These are phyloP conservation scores for Penicillium sp. DNA, from an alignment of 2,329 filamentous ascomycete species.

Conservation along the genomic window DNA sequence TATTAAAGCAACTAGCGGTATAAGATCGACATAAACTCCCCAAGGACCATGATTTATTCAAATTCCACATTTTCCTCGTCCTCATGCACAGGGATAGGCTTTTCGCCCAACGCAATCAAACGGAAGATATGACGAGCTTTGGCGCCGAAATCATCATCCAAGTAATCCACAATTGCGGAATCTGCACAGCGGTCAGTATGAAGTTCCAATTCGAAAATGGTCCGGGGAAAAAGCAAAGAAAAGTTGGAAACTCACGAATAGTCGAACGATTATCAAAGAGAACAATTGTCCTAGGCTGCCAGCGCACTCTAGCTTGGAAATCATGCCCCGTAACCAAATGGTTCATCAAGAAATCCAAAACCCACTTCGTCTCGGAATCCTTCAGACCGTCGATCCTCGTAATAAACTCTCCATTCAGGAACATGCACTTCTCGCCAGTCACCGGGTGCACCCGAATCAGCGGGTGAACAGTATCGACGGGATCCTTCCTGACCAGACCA, in stretches of 20 bases:
- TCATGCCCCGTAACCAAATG: constrained; percentile 51
- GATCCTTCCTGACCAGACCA: constrained; percentile 47
- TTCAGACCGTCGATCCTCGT: constrained; percentile 52
- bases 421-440: constrained; percentile 52
- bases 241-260: constrained; percentile 41
- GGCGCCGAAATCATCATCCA: constrained; percentile 48
- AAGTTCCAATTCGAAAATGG: neutral
- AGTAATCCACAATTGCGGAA: constrained; percentile 54
- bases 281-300: constrained; percentile 54
- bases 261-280: constrained; percentile 54
- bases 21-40: too few species aligned
- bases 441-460: constrained; percentile 52
- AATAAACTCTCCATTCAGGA: constrained; percentile 53
- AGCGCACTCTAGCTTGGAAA: constrained; percentile 51
- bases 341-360: constrained; percentile 52
- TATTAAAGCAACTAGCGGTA: constrained; percentile 10
- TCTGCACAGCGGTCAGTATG: constrained; percentile 35
- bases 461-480: constrained; percentile 49
- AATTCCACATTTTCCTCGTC: constrained; percentile 25
- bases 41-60: constrained; percentile 7
- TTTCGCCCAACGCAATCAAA: constrained; percentile 52
- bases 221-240: too few species aligned
- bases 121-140: constrained; percentile 54
- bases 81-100: constrained; percentile 49
- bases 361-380: constrained; percentile 47